Evolutionary conservation across 345 rosid species (phyloP), one percentile per base, ranked within the genome.

Genomic region (Rhodamnia argentea): DNA sequence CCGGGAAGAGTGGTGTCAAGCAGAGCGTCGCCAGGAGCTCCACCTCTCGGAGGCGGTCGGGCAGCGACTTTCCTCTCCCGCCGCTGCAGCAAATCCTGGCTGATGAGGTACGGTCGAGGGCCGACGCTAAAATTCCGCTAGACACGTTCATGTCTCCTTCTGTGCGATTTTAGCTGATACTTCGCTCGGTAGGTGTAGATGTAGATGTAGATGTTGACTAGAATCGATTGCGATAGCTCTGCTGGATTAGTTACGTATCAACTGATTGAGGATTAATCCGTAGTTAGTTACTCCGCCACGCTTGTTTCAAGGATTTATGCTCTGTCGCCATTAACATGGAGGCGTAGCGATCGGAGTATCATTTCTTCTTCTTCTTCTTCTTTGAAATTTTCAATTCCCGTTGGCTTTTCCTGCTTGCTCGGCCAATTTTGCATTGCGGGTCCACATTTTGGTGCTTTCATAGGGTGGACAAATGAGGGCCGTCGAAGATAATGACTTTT

Each of bases 11-110:
- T 20, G 78, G 24, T 18, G 78, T 8, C 70, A 89, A 87, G 86
- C 88, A 84, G 32, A 75, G 86, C 60, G 50, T 89, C n/a, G 11
- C 82, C 3, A 88, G 89, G 83, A 92, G 92, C 84, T 90, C 85
- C 7, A 90, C 90, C 16, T 53, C 92, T 6, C 75, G 90, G 85
- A 90, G 58, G 76, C 87, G 70, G 27, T 88, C 89, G 57, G 76
- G 14, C 83, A 24, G 58, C 47, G 88, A 85, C 59, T 87, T 76
- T 52, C 85, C 70, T 84, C 9, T 27, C 22, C 58, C 59, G 42
- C 10, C 85, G 4, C 84, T 32, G 52, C 84, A 88, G 78, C 84
- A 56, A 51, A 88, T 86, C 26, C 86, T 88, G 86, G 83, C 86
- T 83, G 85, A 78, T 55, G 88, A 88, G 90, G 92, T 89, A 64